These are phyloP conservation scores for Amanita pseudoporphyria DNA, from an alignment of 768 basidiomycete genomes.

Conservation along the genomic window DNA sequence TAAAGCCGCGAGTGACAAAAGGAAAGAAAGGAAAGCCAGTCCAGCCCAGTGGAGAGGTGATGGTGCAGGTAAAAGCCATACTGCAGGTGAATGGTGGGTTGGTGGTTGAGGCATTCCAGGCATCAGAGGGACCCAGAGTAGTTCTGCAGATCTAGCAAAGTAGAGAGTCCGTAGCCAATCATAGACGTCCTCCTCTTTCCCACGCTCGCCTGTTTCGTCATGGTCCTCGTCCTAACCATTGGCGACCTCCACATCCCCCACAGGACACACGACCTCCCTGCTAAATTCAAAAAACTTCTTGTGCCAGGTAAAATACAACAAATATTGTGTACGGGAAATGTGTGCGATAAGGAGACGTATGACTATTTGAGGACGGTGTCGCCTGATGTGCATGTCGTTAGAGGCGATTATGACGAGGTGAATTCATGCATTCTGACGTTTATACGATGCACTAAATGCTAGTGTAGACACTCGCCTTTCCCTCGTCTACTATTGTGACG, in stretches of 20 bases:
- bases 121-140: neutral
- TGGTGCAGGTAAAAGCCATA: slow-evolving; percentile 36
- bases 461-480: slow-evolving; percentile 60
- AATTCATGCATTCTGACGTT: neutral
- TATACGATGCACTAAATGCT: too few relatives aligned
- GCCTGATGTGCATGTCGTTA: slow-evolving; percentile 83
- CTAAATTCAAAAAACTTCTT: slow-evolving; percentile 95
- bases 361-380: slow-evolving; percentile 94
- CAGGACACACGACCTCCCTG: slow-evolving; percentile 79
- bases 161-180: neutral
- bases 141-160: slow-evolving; percentile 3
- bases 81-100: slow-evolving; percentile 28
- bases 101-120: slow-evolving; percentile 16
- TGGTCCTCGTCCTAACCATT: slow-evolving; percentile 94
- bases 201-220: slow-evolving; percentile 26
- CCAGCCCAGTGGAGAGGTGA: slow-evolving; percentile 25
- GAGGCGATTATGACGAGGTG: slow-evolving; percentile 96
- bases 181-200: neutral
- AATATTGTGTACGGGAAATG: slow-evolving; percentile 95
- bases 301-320: slow-evolving; percentile 97
- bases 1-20: neutral
- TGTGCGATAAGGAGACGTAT: slow-evolving; percentile 95
- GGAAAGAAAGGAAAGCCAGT: neutral
- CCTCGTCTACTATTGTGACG: slow-evolving; percentile 68
- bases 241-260: slow-evolving; percentile 97